Percentiles rank a stretch among this genome's conserved stretches.
These are phyloP conservation scores for Trichoderma lentiforme DNA, from an alignment of 2,329 filamentous ascomycete genomes.

Conservation along the genomic window DNA sequence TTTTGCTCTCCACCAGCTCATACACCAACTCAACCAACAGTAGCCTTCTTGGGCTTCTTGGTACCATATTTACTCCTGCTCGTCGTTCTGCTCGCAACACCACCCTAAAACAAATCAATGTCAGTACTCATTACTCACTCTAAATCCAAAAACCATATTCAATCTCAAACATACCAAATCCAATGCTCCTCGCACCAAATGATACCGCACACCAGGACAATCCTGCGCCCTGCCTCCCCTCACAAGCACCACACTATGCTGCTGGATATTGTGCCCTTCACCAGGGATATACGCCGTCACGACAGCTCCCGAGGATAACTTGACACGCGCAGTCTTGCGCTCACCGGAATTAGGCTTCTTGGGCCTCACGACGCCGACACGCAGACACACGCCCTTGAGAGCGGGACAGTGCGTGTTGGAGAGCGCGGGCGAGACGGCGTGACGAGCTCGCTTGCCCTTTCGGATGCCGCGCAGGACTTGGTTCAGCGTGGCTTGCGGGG, in stretches of 20 bases:
- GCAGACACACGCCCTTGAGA: conserved; percentile 93
- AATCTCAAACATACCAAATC: conserved; percentile 68
- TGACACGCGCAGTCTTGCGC: conserved; percentile 89
- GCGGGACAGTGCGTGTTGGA: conserved; percentile 65
- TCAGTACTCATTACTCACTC: conserved; percentile 19
- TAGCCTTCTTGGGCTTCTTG: conserved; percentile 92
- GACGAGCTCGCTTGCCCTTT: conserved; percentile 73
- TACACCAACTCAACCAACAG: conserved; percentile 42
- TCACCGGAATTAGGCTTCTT: conserved; percentile 99
- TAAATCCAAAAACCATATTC: not conserved
- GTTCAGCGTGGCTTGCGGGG: conserved; percentile 63
- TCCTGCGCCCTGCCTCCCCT: conserved; percentile 90
- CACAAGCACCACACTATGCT: conserved; percentile 97
- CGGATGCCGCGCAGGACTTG: conserved; percentile 76
- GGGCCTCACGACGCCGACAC: conserved; percentile 88
- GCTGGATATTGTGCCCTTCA: conserved; percentile 97
- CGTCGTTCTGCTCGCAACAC: conserved; percentile 78
- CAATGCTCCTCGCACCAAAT: conserved; percentile 83
- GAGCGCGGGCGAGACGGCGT: conserved; percentile 84
- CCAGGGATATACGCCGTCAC: conserved; percentile 94
- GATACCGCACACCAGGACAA: conserved; percentile 97
- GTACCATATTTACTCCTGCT: conserved; percentile 96
- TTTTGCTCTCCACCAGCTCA: not conserved
- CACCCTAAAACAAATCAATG: conserved; percentile 57
- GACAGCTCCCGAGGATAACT: conserved; percentile 80